Evolutionary conservation across 257 asterid species (phyloP).

Genomic region (Solanum chmielewskii): DNA sequence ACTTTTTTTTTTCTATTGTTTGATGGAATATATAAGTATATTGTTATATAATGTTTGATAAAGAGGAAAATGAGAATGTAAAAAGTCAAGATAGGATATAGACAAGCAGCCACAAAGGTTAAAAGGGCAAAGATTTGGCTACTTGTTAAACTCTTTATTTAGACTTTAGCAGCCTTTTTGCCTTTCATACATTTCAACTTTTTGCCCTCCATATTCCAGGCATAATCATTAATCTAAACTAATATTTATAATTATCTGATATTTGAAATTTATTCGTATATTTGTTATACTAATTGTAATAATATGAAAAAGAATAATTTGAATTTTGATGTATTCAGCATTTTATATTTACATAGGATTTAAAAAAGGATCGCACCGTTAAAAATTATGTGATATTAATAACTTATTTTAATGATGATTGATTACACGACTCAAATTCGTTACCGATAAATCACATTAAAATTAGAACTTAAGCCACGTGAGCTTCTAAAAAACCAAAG

Average conservation of each 20-base stretch:
- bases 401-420: neutral
- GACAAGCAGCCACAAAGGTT: neutral
- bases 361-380: fast-evolving
- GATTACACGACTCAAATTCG: neutral
- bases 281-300: neutral
- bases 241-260: neutral
- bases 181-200: neutral
- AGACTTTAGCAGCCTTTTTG: neutral
- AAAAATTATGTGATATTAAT: neutral
- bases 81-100: neutral
- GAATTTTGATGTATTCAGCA: neutral
- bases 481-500: neutral
- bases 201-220: neutral
- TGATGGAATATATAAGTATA: too few relatives aligned
- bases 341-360: neutral
- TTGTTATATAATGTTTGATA: too few relatives aligned
- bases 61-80: neutral
- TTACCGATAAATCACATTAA: neutral
- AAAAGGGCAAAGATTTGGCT: neutral
- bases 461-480: neutral
- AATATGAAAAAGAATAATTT: neutral
- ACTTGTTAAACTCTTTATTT: neutral
- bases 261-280: neutral
- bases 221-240: neutral
- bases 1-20: too few relatives aligned